Evolutionary conservation across 1,284 basidiomycete genomes (phyloP).

Genomic region (Chiua sp.): DNA sequence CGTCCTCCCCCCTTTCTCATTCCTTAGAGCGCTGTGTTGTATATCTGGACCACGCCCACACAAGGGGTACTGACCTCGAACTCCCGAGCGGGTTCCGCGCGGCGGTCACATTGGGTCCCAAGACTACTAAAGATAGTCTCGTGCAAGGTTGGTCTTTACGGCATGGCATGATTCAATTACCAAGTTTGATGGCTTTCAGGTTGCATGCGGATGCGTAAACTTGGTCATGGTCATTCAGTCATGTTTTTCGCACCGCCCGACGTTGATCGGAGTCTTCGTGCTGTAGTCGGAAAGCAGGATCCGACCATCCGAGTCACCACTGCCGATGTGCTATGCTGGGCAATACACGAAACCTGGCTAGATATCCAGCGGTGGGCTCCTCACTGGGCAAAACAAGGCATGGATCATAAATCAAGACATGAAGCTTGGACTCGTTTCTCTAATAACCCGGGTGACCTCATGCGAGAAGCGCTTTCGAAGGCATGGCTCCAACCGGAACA

Average conservation of each 20-base stretch:
- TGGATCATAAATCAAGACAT: conserved; percentile 30
- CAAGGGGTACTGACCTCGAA: conserved; percentile 58
- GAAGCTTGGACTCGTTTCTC: too few relatives aligned
- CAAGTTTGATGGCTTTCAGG: conserved; percentile 17
- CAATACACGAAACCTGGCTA: conserved; percentile 46
- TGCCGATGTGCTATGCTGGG: conserved; percentile 47
- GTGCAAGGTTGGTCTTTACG: conserved; percentile 47
- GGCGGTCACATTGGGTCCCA: conserved; percentile 55
- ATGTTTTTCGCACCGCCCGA: conserved; percentile 53
- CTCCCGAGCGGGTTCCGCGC: conserved; percentile 48
- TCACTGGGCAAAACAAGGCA: conserved; percentile 52
- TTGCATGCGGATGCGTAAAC: conserved; percentile 53
- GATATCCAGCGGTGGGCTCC: conserved; percentile 41
- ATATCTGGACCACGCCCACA: conserved; percentile 61
- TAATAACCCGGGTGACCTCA: too few relatives aligned
- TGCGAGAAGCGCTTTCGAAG: too few relatives aligned
- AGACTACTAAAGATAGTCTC: conserved; percentile 55
- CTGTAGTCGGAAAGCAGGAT: conserved; percentile 13
- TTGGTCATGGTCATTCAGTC: conserved; percentile 52
- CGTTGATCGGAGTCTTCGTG: conserved; percentile 45
- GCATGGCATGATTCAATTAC: too few relatives aligned
- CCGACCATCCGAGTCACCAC: conserved; percentile 14
- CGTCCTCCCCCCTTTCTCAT: conserved; percentile 46
- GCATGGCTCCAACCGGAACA: too few relatives aligned
- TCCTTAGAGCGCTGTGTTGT: conserved; percentile 49